Evolutionary conservation across 148 eudicot species (phyloP), one percentile per base, ranked within the genome.

Genomic region (Silene uniflora): DNA sequence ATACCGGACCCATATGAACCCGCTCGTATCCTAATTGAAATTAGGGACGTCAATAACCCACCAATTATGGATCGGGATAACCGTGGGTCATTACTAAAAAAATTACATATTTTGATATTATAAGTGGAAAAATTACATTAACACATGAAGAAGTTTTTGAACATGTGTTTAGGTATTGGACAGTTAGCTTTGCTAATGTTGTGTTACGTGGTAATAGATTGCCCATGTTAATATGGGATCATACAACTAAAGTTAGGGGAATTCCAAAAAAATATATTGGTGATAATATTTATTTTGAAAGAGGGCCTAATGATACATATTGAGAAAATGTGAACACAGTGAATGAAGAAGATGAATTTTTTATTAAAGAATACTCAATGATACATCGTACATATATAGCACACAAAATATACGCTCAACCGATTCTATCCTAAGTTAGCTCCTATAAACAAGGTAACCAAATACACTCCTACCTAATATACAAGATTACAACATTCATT

Each of bases 71-170:
- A 58, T 22, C 61, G 22, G 7, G 2, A 16, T 6, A 18, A 58
- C 21, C 61, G 22, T 58, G 61, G 61, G 22, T 58, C n/a, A 58
- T 58, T 16, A 58, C 14, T 12, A 58, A n/a, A n/a, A 58, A 18
- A 58, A 58, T 58, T 3, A 58, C 61, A n/a, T 58, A 16, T 6
- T 16, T 58, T 16, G 61, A 58, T n/a, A 5, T 58, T 1, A 16
- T 58, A 6, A 17, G 61, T 58, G 61, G 61, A 14, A 56, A 4
- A 56, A 56, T 56, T 56, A 56, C 60, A 2, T 56, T 56, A 19
- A 56, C 60, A 56, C 60, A 58, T 58, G 61, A 18, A 58, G 61
- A 58, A n/a, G 61, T 58, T 22, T 58, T 58, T 58, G 22, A 58
- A 0, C 61, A 58, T 58, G 61, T 58, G n/a, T 18, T 58, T 17